Base-by-base conservation (phyloP, 1,284 basidiomycete species). In the Leccinum brunneo-olivaceum region DNA sequence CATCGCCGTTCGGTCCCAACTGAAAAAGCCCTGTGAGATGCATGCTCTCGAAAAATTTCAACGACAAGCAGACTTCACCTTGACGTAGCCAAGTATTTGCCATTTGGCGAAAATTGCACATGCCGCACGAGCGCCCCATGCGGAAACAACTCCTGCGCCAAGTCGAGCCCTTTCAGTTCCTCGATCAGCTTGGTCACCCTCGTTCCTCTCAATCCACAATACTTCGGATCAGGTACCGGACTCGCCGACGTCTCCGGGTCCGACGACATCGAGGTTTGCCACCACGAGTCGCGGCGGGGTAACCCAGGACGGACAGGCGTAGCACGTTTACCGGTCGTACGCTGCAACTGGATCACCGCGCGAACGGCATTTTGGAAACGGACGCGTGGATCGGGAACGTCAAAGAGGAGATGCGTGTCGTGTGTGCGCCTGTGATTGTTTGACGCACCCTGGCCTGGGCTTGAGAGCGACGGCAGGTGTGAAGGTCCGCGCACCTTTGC, bases 1-100 rank as follows among this genome's bases (percentile, higher is more conserved):
- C 12, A 82, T 70, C 0, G 81, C 81, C 1, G 84, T 87, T 44
- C 79, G 69, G 56, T 89, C 85, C 85, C 85, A 88, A 53, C 84
- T 86, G 38, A 24, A 5, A 19, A n/a, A 16, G 20, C 14, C 24
- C 19, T 6, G 19, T 53, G 11, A 55, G 41, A 19, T 5, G 30
- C 48, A 16, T 12, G 25, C 33, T 19, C 27, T 39, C n/a, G 52
- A 16, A 28, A 6, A 29, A 21, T 6, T 9, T 19, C 24, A 34
- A 15, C 12, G 6, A 16, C 29, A 12, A 10, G n/a, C 3, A 8
- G 3, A 2, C 39, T 35, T 9, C 15, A 64, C 62, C 62, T 66
- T 1, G 66, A 51, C 14, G 67, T 68, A 19, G 67, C 66, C 34
- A 68, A 46, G 35, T 58, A 68, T 39, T 51, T 61, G 11, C 66